Evolutionary conservation across 2,329 filamentous ascomycete genomes (phyloP), one percentile per base, ranked within the genome.

Genomic region (Diaporthe aspalathi): DNA sequence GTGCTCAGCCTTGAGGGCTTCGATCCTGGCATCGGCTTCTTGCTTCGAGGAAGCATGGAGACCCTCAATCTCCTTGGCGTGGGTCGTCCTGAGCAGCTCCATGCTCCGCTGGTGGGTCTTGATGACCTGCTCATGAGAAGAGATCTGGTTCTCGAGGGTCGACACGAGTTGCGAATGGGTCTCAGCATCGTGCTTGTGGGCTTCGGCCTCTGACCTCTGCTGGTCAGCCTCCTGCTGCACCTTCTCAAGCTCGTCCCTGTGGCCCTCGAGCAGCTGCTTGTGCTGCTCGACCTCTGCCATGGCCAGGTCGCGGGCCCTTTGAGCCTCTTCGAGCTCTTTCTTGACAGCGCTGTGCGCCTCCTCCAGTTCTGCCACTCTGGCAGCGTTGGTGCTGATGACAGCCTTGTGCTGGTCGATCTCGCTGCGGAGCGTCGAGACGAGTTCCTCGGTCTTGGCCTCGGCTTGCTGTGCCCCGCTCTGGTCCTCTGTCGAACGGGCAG

Each of bases 391-490:
- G 74, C 88, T 87, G 76, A 97, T 91, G 47, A 93, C 89, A 4
- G 87, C 83, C 82, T 93, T 95, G 82, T 97, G 94, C 78, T 94
- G 91, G 66, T 95, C 90, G 67, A 98, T 91, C 78, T 97, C 92
- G 72, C 83, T 86, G 73, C 93, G 92, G 52, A 98, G 82, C 54
- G 85, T 85, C 45, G 85, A 83, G 43, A 93, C 83, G 60, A 91
- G 82, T 45, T 88, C 85, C 71, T 91, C 83, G 73, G 93, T 90
- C 77, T 88, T 86, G 50, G 81, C 80, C 45, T 87, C 82, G 2
- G 80, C 83, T 72, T 89, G 87, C 68, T 80, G 81, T 38, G 86
- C 82, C 29, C 88, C 80, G 22, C 69, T 66, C 16, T 75, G 69
- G 43, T 73, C 73, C 63, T 70, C 80, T 12, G 54, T 5, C 24